Conservation (phyloP, 768 basidiomycete species). For the Lentinula aciculospora region DNA sequence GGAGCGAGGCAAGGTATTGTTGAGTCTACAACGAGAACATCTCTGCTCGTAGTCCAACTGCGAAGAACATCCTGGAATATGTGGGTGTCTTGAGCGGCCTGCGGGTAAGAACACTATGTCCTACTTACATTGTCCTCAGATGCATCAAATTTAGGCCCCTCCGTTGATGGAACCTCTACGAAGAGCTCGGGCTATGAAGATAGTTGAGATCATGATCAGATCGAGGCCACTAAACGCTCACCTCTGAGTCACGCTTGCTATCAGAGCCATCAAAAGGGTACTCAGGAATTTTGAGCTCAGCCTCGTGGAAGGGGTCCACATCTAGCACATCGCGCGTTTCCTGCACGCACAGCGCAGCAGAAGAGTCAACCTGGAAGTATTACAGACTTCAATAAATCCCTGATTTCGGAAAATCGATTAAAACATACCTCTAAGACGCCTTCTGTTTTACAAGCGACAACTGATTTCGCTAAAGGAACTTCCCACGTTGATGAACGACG, state of each 20-base stretch:
- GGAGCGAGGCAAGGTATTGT: constrained; percentile 31
- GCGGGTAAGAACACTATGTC: background rate
- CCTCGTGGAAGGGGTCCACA: background rate
- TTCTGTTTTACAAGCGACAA: background rate
- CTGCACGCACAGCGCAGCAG: constrained; percentile 1
- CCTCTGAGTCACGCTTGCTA: background rate
- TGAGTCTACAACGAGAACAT: constrained; percentile 36
- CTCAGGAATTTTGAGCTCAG: background rate
- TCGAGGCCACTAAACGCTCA: background rate
- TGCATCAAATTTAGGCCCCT: background rate
- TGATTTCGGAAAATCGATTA: background rate
- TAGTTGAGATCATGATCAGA: background rate
- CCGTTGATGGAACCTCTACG: background rate
- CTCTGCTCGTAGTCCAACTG: background rate
- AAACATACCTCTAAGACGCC: background rate
- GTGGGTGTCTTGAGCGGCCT: background rate
- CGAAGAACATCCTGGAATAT: background rate
- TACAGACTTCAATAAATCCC: background rate
- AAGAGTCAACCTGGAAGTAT: background rate
- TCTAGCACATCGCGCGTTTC: constrained; percentile 1
- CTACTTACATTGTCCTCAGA: background rate
- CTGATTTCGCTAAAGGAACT: constrained; percentile 4
- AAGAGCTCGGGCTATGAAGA: background rate
- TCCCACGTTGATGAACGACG: constrained; percentile 6
- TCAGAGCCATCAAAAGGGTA: background rate